Base-by-base conservation (phyloP, 768 basidiomycete genomes). In the Psilocybe cubensis region DNA sequence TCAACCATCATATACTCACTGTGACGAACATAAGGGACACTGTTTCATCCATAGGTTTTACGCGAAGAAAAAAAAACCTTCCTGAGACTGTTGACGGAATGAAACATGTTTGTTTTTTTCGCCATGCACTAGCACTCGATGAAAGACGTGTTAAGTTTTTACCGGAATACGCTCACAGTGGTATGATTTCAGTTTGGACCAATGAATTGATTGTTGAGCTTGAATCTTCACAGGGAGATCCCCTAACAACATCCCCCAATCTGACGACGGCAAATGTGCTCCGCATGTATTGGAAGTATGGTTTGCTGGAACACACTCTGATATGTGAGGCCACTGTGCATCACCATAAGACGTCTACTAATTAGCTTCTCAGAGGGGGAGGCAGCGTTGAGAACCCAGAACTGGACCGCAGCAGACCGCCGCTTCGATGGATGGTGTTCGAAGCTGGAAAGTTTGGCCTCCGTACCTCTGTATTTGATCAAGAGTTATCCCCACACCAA, bases 91-190 rank as follows among this genome's bases (percentile, higher is more conserved):
- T 58, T 18, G n/a, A 62, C 12, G 63, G 64, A 4, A 66, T 66
- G 64, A 29, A 59, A 14, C 70, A 72, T 31, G 62, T 74, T 5
- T 72, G 72, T 51, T 67, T 60, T 27, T 72, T 74, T 44, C 70
- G 73, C 1, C 73, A 74, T 62, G 73, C 73, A 0, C 65, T 74
- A 2, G 72, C 73, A 3, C 62, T 74, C 2, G 74, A 74, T 29
- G 73, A 74, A 45, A 63, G 69, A 17, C 65, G 73, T 3, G 73
- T 73, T 12, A 74, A 73, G 56, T 74, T 71, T 44, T 58, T 70
- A 9, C 73, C 73, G 0, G 68, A 71, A 42, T 72, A 65, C 49
- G 54, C 54, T 9, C 14, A 48, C 21, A 46, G 68, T n/a, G 52
- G 67, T 1, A 27, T 17, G 14, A 27, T 35, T 4, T 18, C 24